Base-by-base conservation (phyloP, 768 basidiomycete genomes). In the Naganishia randhawae region DNA sequence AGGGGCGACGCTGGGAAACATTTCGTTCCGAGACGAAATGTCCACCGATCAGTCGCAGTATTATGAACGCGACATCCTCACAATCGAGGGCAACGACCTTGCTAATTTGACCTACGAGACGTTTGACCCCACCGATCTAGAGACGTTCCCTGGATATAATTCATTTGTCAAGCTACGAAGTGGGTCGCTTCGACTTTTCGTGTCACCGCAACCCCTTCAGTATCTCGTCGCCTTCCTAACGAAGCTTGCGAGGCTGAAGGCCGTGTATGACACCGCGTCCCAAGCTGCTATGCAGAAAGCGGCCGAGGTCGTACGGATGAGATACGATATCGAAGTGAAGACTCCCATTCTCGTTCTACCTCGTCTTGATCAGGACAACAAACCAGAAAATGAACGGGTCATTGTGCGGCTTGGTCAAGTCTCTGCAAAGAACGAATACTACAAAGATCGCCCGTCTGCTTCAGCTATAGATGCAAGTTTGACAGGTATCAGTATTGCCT, bases 91-190 rank as follows among this genome's bases (percentile, higher is more conserved):
- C 54, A 86, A 90, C 74, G 88, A 97, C 75, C 87, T 99, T 45
- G 94, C 92, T 19, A 89, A 95, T 78, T 91, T 99, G 82, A 85
- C 84, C 65, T 99, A 98, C 80, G 89, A 94, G 78, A 98, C 92
- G 0, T 92, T 86, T 80, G 89, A 94, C 77, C 85, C 90, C 1
- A 70, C 67, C 17, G 88, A 85, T 67, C 73, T 85, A 64, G 85
- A 88, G 50, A 81, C 83, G 3, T 88, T 90, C 78, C 82, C 84
- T 16, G 91, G 91, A 33, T 84, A 93, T 79, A 92, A 91, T 76
- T 92, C 94, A 5, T 85, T 87, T 1, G 83, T 98, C 61, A 84
- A 84, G 67, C 84, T 99, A 48, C 85, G 87, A 37, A 87, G 91
- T n/a, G 95, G 90, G 1, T 95, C 96, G 0, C 83, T 98, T 77